Percentiles rank a stretch among this genome's conserved stretches.
Conservation (phyloP, 2,329 filamentous ascomycete species). For the Tolypocladium album region DNA sequence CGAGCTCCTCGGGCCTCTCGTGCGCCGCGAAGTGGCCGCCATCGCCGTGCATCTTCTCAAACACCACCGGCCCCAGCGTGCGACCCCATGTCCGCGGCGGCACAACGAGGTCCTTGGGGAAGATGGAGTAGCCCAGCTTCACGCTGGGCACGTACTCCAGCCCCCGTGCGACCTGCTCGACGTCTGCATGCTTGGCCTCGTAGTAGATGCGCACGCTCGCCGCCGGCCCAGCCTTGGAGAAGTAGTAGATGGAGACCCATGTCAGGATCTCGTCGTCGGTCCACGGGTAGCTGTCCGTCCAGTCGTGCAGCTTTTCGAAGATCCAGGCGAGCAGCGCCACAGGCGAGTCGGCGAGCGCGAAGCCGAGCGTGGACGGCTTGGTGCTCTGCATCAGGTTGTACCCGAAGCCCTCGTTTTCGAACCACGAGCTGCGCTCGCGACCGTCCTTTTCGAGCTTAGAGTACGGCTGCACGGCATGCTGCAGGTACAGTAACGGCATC, state of each 20-base stretch:
- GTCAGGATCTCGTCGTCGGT: slow-evolving; percentile 66
- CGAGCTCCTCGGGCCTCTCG: slow-evolving; percentile 43
- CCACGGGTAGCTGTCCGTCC: slow-evolving; percentile 64
- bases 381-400: slow-evolving; percentile 36
- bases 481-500: not conserved
- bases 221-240: slow-evolving; percentile 56
- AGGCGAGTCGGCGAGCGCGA: slow-evolving; percentile 58
- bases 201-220: slow-evolving; percentile 64
- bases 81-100: slow-evolving; percentile 43
- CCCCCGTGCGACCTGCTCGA: slow-evolving; percentile 6
- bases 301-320: slow-evolving; percentile 66
- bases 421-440: slow-evolving; percentile 44
- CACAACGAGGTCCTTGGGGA: slow-evolving; percentile 46
- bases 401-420: slow-evolving; percentile 37
- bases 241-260: slow-evolving; percentile 66
- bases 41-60: slow-evolving; percentile 34
- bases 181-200: slow-evolving; percentile 39
- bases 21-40: slow-evolving; percentile 54
- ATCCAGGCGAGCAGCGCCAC: slow-evolving; percentile 67
- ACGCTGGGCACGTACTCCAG: slow-evolving; percentile 22
- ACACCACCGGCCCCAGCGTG: slow-evolving; percentile 50
- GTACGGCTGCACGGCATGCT: not conserved
- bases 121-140: slow-evolving; percentile 37
- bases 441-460: not conserved
- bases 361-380: slow-evolving; percentile 63